Percentiles rank a stretch among this genome's conserved stretches.
Evolutionary conservation across 2,329 filamentous ascomycete genomes (phyloP).

Genomic region (Colletotrichum sp.): DNA sequence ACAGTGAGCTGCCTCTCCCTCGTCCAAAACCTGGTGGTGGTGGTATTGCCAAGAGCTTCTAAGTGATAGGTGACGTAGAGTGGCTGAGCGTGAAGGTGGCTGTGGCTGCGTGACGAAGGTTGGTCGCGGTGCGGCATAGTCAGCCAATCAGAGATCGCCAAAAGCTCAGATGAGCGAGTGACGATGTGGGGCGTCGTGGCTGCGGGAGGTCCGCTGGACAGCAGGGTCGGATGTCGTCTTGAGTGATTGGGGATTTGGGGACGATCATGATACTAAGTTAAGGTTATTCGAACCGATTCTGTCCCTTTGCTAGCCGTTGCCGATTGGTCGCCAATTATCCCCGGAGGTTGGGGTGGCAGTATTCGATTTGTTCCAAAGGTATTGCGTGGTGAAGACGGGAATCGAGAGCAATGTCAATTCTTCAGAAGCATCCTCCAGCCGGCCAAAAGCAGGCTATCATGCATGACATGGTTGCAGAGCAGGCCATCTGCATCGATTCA

Average conservation of each 20-base stretch:
- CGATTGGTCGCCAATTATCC: no score
- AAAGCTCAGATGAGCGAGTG: not conserved
- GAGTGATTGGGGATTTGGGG: not conserved
- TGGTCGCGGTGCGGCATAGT: not conserved
- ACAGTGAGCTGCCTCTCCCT: not conserved
- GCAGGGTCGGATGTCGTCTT: not conserved
- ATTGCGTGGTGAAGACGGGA: no score
- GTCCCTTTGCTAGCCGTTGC: not conserved
- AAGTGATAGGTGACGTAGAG: not conserved
- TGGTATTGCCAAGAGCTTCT: not conserved
- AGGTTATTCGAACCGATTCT: not conserved
- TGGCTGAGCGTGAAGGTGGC: not conserved
- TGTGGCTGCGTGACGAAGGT: not conserved
- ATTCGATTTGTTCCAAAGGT: no score
- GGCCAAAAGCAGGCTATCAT: no score
- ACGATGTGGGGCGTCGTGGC: not conserved
- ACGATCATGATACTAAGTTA: not conserved
- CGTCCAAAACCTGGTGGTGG: not conserved
- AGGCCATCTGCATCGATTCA: no score
- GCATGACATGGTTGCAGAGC: no score
- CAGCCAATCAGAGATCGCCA: not conserved
- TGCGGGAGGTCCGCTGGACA: not conserved
- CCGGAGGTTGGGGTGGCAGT: no score
- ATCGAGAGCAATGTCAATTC: no score
- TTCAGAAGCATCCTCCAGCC: no score